Evolutionary conservation across 257 asterid genomes (phyloP), one percentile per base, ranked within the genome.

Genomic region (Solanum stenotomum): DNA sequence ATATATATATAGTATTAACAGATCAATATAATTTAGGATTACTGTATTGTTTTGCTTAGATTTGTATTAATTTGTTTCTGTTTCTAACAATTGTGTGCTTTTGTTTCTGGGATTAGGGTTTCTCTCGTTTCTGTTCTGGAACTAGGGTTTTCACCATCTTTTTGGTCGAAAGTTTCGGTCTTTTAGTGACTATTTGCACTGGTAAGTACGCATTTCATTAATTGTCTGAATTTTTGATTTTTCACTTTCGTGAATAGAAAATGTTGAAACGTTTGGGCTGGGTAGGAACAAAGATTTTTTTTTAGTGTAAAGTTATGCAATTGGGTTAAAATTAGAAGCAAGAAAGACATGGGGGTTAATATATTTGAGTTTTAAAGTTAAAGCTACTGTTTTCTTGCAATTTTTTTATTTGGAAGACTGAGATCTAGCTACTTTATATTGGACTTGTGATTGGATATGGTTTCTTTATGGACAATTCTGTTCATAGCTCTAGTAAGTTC

Each of bases 21-120:
- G 52, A 75, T 75, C 83, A 22, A 35, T 35, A 75, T 37, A 37
- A 35, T 75, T 35, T 75, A 8, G 83, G 52, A 22, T 22, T 75
- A 37, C 52, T 75, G 31, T 75, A 37, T 75, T 75, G 12, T 70
- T 70, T 23, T 75, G 16, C 6, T 34, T 75, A 37, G 52, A 75
- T 75, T 37, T 75, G 11, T 75, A 37, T 75, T 20, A 22, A 75
- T 37, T 75, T 75, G 81, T 74, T 37, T 75, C 33, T 75, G 52
- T 37, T 68, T 75, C 83, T 75, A 75, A 75, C 83, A 22, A 22
- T 75, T 75, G 81, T 75, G 83, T 37, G 83, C 49, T 22, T 83
- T 78, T 83, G 49, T 35, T 70, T 88, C 81, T 74, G 77, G 52
- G 42, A 85, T 42, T 84, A 85, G 90, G 90, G 88, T 75, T 85